Evolutionary conservation across 129 eudicot genomes (phyloP).

Genomic region (Flaveria ramosissima): DNA sequence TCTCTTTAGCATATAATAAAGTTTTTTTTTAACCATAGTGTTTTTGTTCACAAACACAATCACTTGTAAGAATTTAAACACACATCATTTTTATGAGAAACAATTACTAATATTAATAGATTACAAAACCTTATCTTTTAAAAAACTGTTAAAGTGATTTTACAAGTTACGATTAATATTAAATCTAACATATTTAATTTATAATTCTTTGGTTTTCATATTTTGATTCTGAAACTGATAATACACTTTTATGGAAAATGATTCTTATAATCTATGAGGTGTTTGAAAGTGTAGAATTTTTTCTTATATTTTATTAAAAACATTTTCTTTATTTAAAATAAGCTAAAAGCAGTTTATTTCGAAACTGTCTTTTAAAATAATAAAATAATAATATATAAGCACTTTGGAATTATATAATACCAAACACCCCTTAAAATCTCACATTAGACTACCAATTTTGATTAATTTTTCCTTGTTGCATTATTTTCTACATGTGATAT

Average conservation of each 20-base stretch:
- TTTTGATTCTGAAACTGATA: neutral
- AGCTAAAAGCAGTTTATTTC: neutral
- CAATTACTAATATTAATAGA: too few species aligned
- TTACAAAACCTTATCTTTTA: too few species aligned
- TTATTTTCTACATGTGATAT: slow-evolving; percentile 39
- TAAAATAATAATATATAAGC: neutral
- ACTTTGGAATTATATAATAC: neutral
- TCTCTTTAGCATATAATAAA: too few species aligned
- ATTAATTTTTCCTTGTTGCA: neutral
- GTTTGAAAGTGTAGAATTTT: too few species aligned
- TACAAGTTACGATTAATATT: too few species aligned
- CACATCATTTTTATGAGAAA: too few species aligned
- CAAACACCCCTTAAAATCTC: slow-evolving; percentile 1
- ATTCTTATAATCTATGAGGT: too few species aligned
- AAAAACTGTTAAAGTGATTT: too few species aligned
- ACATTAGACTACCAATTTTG: slow-evolving; percentile 3
- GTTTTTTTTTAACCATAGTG: too few species aligned
- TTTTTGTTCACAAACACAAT: too few species aligned
- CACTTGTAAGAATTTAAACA: too few species aligned
- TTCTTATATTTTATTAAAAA: neutral
- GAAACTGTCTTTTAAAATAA: neutral
- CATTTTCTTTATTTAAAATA: neutral
- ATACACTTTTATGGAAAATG: neutral
- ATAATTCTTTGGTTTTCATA: neutral
- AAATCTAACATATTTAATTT: too few species aligned